A percentile compares a stretch with the other conserved stretches of the same genome.
phyloP scores from a whole-genome alignment of 2,329 filamentous ascomycete genomes.

The Chrysoporthe austroafricana region DNA sequence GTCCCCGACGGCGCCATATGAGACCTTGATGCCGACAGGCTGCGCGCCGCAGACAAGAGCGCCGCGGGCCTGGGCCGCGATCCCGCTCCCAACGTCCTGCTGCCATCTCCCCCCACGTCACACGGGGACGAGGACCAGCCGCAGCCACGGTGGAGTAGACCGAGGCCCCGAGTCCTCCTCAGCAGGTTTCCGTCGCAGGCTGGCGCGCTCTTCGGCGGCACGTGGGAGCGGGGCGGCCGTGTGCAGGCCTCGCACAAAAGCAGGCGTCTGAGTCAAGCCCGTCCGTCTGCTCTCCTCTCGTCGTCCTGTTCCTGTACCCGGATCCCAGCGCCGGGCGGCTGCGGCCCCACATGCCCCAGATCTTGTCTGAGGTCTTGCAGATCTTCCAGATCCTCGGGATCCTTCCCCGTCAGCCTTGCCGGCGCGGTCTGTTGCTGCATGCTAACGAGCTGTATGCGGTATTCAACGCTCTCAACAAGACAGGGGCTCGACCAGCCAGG shows the following conservation, averaged over 20 bases:
- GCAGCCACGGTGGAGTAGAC: neutral
- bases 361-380: neutral
- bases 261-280: neutral
- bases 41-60: too few relatives aligned
- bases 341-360: slow-evolving; percentile 2
- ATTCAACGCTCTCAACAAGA: too few relatives aligned
- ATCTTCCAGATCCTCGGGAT: neutral
- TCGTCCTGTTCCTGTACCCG: neutral
- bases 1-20: too few relatives aligned
- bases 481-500: too few relatives aligned
- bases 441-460: too few relatives aligned
- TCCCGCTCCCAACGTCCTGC: neutral
- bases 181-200: too few relatives aligned
- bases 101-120: neutral
- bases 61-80: too few relatives aligned
- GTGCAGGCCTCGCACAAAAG: neutral
- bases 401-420: neutral
- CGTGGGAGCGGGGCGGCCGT: neutral
- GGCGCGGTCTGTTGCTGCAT: neutral
- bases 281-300: neutral
- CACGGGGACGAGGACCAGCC: neutral
- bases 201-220: neutral
- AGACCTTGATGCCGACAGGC: too few relatives aligned
- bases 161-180: too few relatives aligned
- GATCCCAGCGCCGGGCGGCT: neutral